Percentiles rank a stretch among this genome's conserved stretches.
Conservation (phyloP, 2,329 filamentous ascomycete genomes). For the Colletotrichum paranaense region DNA sequence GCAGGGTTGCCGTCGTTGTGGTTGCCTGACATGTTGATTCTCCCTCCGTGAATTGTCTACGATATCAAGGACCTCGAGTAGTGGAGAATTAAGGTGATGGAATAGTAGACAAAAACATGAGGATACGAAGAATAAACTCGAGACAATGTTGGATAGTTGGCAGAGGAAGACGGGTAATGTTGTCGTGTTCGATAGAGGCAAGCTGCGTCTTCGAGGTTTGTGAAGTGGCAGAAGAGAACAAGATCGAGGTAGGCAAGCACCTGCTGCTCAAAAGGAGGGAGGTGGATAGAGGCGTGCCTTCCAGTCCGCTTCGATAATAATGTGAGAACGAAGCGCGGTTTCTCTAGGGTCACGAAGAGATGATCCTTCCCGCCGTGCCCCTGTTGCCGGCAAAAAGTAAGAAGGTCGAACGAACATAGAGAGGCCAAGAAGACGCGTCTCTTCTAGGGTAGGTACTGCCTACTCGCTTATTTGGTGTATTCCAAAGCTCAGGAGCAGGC, state of each 20-base stretch:
- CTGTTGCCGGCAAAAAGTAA: too few species aligned
- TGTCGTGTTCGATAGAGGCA: background rate
- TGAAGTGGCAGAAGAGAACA: background rate
- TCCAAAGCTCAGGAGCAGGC: too few species aligned
- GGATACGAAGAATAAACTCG: background rate
- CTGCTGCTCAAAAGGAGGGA: background rate
- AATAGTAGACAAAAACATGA: background rate
- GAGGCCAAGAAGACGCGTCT: too few species aligned
- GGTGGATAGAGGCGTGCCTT: too few species aligned
- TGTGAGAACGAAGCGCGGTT: too few species aligned
- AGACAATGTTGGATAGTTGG: background rate
- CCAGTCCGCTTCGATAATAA: too few species aligned
- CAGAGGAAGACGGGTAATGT: background rate
- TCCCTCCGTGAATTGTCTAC: background rate
- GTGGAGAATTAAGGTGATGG: background rate
- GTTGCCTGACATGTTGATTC: background rate
- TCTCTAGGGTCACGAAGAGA: too few species aligned
- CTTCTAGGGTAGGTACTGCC: too few species aligned
- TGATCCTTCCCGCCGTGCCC: too few species aligned
- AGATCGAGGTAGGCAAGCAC: too few species aligned
- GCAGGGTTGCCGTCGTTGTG: background rate
- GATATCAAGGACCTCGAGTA: background rate
- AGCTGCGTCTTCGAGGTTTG: background rate
- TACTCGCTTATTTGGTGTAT: too few species aligned
- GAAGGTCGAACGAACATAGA: too few species aligned